Evolutionary conservation across 2,329 filamentous ascomycete species (phyloP).

Genomic region (Aspergillus unguis): DNA sequence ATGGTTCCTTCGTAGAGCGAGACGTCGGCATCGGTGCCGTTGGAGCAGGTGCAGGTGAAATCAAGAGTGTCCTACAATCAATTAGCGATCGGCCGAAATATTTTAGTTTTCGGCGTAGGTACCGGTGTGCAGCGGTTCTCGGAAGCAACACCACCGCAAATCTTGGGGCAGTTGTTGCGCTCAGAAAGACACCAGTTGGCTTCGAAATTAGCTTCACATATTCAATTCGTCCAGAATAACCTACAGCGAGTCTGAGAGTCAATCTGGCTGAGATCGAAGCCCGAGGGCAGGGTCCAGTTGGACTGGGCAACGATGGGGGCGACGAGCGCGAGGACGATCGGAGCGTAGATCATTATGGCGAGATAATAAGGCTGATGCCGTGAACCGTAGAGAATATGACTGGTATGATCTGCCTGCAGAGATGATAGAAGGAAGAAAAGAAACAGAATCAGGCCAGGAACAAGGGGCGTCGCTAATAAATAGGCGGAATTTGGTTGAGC

Average conservation of each 20-base stretch:
- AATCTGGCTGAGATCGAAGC: constrained; percentile 10
- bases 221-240: not conserved
- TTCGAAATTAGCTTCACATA: constrained; percentile 19
- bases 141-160: constrained; percentile 53
- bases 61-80: constrained; percentile 45
- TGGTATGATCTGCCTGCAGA: constrained; percentile 6
- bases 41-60: constrained; percentile 58
- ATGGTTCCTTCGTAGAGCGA: constrained; percentile 56
- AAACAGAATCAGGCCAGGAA: not conserved
- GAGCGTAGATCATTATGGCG: constrained; percentile 8
- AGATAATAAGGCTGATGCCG: not conserved
- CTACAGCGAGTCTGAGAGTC: constrained; percentile 6
- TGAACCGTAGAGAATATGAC: constrained; percentile 1
- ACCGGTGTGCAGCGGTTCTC: constrained; percentile 58
- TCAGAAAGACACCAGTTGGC: constrained; percentile 58
- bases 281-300: constrained; percentile 13
- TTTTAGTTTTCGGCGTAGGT: constrained; percentile 29
- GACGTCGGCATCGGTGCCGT: constrained; percentile 55
- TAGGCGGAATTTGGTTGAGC: constrained; percentile 1
- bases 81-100: not conserved
- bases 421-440: constrained; percentile 2
- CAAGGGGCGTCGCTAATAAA: constrained; percentile 7
- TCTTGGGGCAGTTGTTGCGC: constrained; percentile 57
- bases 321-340: constrained; percentile 8
- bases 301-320: constrained; percentile 10